These are phyloP conservation scores for Aspergillus tanneri DNA, from an alignment of 2,329 filamentous ascomycete genomes.

Conservation along the genomic window DNA sequence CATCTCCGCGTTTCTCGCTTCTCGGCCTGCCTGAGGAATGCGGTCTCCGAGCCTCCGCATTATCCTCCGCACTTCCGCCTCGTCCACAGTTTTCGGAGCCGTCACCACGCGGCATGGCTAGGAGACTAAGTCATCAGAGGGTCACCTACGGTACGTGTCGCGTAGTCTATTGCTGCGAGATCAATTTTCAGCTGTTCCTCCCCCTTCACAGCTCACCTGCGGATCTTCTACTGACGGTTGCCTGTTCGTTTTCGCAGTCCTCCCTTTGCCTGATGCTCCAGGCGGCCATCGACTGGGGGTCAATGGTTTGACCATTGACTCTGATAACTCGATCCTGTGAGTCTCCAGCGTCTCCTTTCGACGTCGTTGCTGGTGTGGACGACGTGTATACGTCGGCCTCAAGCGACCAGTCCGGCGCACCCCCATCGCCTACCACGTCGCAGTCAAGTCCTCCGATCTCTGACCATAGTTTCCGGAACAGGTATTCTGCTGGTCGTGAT, in stretches of 20 bases:
- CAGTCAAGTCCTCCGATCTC: slow-evolving; percentile 13
- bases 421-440: not conserved
- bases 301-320: slow-evolving; percentile 88
- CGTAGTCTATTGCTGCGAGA: no score
- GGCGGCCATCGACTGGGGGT: slow-evolving; percentile 91
- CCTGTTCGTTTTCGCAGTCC: slow-evolving; percentile 49
- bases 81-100: slow-evolving; percentile 20
- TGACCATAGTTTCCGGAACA: slow-evolving; percentile 41
- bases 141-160: slow-evolving; percentile 70
- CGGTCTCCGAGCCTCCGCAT: slow-evolving; percentile 20
- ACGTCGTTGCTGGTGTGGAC: not conserved
- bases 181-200: no score
- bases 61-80: slow-evolving; percentile 21
- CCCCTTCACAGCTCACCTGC: not conserved
- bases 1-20: no score
- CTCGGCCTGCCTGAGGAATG: not conserved
- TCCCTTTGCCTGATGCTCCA: slow-evolving; percentile 69
- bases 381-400: not conserved
- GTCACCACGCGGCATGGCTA: slow-evolving; percentile 54
- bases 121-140: slow-evolving; percentile 65
- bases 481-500: slow-evolving; percentile 93
- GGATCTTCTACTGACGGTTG: slow-evolving; percentile 9
- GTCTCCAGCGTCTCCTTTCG: slow-evolving; percentile 30
- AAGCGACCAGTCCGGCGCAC: not conserved
- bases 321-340: slow-evolving; percentile 80